These are phyloP conservation scores for Pseudonitzschia pungens DNA, from an alignment of 108 stramenopile genomes.

Conservation along the genomic window DNA sequence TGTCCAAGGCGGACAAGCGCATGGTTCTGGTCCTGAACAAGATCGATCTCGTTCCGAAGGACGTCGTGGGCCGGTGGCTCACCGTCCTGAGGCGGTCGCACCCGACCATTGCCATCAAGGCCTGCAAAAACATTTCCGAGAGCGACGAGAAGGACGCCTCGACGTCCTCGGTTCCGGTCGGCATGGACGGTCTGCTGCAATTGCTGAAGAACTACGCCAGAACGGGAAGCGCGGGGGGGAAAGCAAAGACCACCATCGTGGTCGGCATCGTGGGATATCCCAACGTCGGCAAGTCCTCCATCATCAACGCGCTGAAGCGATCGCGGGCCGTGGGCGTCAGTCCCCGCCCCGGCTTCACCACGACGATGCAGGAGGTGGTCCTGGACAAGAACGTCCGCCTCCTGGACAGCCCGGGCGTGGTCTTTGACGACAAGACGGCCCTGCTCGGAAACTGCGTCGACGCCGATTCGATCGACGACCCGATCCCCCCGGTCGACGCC, in stretches of 20 bases:
- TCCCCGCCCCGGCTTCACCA: conserved; percentile 95
- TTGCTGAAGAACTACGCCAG: conserved; percentile 98
- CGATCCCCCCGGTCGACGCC: conserved; percentile 85
- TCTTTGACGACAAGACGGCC: conserved; percentile 79
- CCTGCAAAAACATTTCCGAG: conserved; percentile 49
- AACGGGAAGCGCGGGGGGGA: conserved; percentile 56
- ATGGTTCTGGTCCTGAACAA: conserved; percentile 99
- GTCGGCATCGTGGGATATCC: conserved; percentile 86
- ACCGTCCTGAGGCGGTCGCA: conserved; percentile 80
- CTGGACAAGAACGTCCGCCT: conserved; percentile 95
- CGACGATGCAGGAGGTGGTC: conserved; percentile 94
- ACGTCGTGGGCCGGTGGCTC: conserved; percentile 92
- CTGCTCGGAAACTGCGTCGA: conserved; percentile 92
- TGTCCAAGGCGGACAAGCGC: conserved; percentile 85
- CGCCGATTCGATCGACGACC: conserved; percentile 91
- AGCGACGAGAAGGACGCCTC: conserved; percentile 60
- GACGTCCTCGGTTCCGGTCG: conserved; percentile 73
- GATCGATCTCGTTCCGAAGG: conserved; percentile 96
- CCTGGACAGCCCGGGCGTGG: conserved; percentile 98
- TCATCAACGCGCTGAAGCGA: conserved; percentile 95
- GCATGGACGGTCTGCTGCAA: conserved; percentile 93
- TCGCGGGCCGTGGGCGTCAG: conserved; percentile 93
- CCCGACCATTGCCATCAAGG: conserved; percentile 96
- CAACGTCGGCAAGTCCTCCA: conserved; percentile 94
- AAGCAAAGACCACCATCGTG: conserved; percentile 86